Base-by-base conservation (phyloP, 345 rosid species). In the Combretum micranthum region DNA sequence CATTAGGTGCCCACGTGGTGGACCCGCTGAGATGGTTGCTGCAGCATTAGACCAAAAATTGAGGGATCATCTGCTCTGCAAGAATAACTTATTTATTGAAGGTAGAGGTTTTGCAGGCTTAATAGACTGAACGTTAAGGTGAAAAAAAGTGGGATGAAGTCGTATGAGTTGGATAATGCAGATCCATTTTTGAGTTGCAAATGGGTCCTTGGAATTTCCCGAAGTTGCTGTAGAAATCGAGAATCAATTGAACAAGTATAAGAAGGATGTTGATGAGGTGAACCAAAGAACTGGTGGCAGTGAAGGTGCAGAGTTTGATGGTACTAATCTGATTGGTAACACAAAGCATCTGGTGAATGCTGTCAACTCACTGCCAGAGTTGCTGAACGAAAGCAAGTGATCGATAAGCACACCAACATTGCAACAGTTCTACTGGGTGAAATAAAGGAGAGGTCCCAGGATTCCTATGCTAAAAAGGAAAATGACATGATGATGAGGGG, bases 271-370 rank as follows among this genome's bases (percentile, higher is more conserved):
- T 9, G 99, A 94, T 51, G 99, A 87, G 70, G 97, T 94, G 61
- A 94, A 94, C 70, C 77, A 74, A 61, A 83, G 95, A 67, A 85
- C 99, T 0, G 99, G 97, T 1, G 96, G 90, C 15, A 71, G 71
- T 20, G 87, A 67, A 18, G 99, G 97, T 4, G 80, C 97, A 21
- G 95, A 90, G 79, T 83, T 85, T 60, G 96, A 93, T 2, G 96
- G 99, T 26, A 82, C 95, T 0, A 97, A 87, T 69, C n/a, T 87
- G 74, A 82, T 87, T n/a, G 97, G 97, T 42, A 93, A 93, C 81
- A 93, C 99, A 3, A 87, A 85, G 64, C 96, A 93, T 78, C 71
- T 93, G 74, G 90, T 93, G 99, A 90, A 87, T 64, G 97, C 97
- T 37, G 99, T 93, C 68, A 90, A 93, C 74, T 93, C 96, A 0